Evolutionary conservation across 2,329 filamentous ascomycete species (phyloP).

Genomic region (Ascochyta pisi): DNA sequence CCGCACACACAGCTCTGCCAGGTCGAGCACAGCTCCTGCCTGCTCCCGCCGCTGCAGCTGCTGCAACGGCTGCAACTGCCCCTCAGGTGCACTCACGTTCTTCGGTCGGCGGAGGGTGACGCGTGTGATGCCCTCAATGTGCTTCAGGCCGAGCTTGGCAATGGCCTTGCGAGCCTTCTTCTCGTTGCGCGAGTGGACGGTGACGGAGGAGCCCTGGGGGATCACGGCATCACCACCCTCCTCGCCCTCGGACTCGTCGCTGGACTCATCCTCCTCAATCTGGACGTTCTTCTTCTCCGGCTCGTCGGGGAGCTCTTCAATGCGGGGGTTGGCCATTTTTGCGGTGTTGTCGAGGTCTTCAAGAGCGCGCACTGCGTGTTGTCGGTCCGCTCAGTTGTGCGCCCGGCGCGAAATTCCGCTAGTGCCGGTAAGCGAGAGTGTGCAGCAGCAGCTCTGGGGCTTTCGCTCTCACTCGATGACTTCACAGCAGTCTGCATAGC

Average conservation of each 20-base stretch:
- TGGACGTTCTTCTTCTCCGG: constrained; percentile 78
- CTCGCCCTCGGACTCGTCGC: constrained; percentile 79
- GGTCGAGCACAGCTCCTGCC: constrained; percentile 15
- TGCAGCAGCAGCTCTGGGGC: constrained; percentile 2
- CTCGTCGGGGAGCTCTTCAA: constrained; percentile 96
- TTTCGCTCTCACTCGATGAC: constrained; percentile 3
- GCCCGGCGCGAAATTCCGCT: background rate
- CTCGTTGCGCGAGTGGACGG: constrained; percentile 98
- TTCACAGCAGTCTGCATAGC: background rate
- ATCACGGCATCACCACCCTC: constrained; percentile 70
- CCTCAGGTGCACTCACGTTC: constrained; percentile 74
- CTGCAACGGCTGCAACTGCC: constrained; percentile 16
- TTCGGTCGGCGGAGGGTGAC: constrained; percentile 98
- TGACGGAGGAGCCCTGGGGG: constrained; percentile 84
- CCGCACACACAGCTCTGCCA: constrained; percentile 15
- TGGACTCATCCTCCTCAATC: constrained; percentile 75
- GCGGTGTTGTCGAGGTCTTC: constrained; percentile 22
- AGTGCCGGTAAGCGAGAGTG: constrained; percentile 35
- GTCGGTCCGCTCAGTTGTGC: background rate
- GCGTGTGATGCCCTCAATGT: constrained; percentile 95
- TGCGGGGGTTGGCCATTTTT: constrained; percentile 95
- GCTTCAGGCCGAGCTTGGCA: constrained; percentile 96
- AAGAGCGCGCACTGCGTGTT: background rate
- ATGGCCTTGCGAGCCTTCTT: constrained; percentile 99
- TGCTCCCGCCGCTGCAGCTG: background rate